phyloP scores from a whole-genome alignment of 306 rosid genomes.

The Citrullus mucosospermus region DNA sequence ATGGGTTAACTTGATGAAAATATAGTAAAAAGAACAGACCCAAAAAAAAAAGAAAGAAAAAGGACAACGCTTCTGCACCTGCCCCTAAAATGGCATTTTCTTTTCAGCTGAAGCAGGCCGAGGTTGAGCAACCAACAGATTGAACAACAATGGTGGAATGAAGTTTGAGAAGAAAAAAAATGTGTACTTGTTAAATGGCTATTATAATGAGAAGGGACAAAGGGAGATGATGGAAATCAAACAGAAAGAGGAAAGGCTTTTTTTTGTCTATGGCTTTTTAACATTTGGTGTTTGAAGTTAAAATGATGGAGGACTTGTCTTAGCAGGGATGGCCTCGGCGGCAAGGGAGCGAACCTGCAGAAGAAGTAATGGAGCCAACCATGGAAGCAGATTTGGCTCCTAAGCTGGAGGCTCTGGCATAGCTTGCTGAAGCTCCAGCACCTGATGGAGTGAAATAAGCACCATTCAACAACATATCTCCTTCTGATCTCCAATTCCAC shows the following conservation, averaged over 20 bases:
- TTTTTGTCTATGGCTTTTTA: slow-evolving; percentile 1
- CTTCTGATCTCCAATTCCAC: slow-evolving; percentile 99
- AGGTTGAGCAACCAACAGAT: slow-evolving; percentile 52
- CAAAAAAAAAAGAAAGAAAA: background rate
- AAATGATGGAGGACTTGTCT: slow-evolving; percentile 17
- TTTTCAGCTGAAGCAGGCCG: slow-evolving; percentile 80
- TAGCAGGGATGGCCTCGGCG: slow-evolving; percentile 68
- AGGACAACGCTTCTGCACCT: slow-evolving; percentile 88
- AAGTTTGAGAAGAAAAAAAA: slow-evolving; percentile 28
- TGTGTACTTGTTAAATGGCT: slow-evolving; percentile 52
- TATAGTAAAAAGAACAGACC: background rate
- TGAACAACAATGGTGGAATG: slow-evolving; percentile 24
- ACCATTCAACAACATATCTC: slow-evolving; percentile 76
- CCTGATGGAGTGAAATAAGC: slow-evolving; percentile 99
- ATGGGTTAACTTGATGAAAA: background rate
- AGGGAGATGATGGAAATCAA: slow-evolving; percentile 10
- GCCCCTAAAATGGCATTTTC: slow-evolving; percentile 50
- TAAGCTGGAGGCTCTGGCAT: slow-evolving; percentile 96
- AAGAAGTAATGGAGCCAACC: slow-evolving; percentile 88
- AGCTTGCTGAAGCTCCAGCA: slow-evolving; percentile 89
- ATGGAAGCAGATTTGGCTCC: slow-evolving; percentile 94
- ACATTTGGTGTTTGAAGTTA: background rate
- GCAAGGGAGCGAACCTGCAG: slow-evolving; percentile 78
- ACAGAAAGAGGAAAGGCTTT: background rate
- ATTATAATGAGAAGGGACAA: slow-evolving; percentile 7